Evolutionary conservation across 2,329 filamentous ascomycete species (phyloP), one percentile per base, ranked within the genome.

Genomic region (Diaporthe longicolla): DNA sequence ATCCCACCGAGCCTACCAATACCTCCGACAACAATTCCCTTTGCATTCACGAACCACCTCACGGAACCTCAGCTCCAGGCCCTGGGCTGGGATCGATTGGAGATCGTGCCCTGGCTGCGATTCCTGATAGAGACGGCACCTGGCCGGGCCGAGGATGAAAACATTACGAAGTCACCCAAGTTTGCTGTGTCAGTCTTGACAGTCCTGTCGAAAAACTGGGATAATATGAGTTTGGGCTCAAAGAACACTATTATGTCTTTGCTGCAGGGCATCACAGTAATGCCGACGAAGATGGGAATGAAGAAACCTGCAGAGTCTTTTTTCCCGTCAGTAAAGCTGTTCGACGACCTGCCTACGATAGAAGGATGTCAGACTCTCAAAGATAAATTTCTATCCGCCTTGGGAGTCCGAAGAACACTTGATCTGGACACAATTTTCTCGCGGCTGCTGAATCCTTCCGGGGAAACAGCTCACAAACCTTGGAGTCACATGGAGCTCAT

Each of bases 401-500:
- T 99, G 43, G 96, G 97, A 4, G 95, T 99, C 35, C 92, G 97
- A 74, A 98, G 98, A 85, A 99, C 97, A 0, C 92, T 99, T 26
- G 97, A 99, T 78, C 86, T 99, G 2, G 95, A 95, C 43, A 96
- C 97, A 40, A 97, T 99, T 40, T 98, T 99, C 79, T 93, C 94
- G 32, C 90, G 96, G 58, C 88, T 99, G 57, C 89, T 98, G 77
- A 92, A 89, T 69, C 88, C 89, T 21, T 86, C 91, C 0, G 85
- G 87, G n/a, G 88, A 89, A 35, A 84, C 83, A 50, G 86, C 86
- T 29, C 84, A 85, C 29, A 89, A 88, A 75, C 92, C 92, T 82
- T 98, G 94, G 94, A 98, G 95, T 73, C 96, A 98, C 81, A 92
- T 98, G 75, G 96, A 99, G 81, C 87, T 99, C 35, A 95, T 99